Evolutionary conservation across 129 eudicot genomes (phyloP).

Genomic region (Centrapalus pauciflorus): DNA sequence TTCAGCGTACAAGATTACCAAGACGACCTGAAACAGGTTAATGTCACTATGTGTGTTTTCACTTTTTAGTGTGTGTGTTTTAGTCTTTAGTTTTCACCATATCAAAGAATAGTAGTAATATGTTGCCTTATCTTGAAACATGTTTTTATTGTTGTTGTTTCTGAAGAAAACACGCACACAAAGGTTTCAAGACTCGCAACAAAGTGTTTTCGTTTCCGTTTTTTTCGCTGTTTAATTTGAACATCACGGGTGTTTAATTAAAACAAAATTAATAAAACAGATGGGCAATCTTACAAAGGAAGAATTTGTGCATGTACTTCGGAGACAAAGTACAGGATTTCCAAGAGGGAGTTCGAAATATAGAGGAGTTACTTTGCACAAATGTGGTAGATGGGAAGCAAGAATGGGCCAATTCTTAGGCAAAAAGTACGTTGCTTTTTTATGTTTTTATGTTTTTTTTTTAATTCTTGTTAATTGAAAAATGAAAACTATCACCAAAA

Average conservation of each 20-base stretch:
- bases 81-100: slow-evolving; percentile 10
- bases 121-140: slow-evolving; percentile 33
- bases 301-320: slow-evolving; percentile 95
- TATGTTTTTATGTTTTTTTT: background rate
- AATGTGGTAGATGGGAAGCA: slow-evolving; percentile 99
- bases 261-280: slow-evolving; percentile 32
- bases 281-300: slow-evolving; percentile 91
- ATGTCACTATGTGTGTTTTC: slow-evolving; percentile 14
- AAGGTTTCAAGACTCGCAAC: background rate
- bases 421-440: slow-evolving; percentile 60
- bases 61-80: slow-evolving; percentile 6
- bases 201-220: slow-evolving; percentile 5
- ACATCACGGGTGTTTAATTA: background rate
- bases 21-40: slow-evolving; percentile 83
- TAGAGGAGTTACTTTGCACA: slow-evolving; percentile 94
- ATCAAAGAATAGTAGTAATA: slow-evolving; percentile 30
- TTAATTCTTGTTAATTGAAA: background rate
- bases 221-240: background rate
- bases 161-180: background rate
- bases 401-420: slow-evolving; percentile 99
- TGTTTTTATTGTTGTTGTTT: slow-evolving; percentile 6
- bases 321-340: slow-evolving; percentile 97
- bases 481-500: background rate
- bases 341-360: slow-evolving; percentile 96
- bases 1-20: slow-evolving; percentile 71